Conservation (phyloP, 345 rosid genomes). For the Aegle marmelos region DNA sequence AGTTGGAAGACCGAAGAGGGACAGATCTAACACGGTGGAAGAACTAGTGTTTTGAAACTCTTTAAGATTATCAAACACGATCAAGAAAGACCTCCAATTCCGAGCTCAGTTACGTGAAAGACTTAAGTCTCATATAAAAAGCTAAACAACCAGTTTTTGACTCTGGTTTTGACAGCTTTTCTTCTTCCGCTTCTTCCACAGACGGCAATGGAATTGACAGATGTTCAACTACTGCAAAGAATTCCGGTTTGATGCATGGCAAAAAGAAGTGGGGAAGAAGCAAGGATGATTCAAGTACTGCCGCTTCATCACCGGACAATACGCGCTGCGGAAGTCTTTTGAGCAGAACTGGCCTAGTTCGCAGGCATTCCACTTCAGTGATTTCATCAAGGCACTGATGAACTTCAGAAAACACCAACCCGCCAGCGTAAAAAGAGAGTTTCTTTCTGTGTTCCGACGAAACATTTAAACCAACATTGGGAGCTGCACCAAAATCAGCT, state of each 20-base stretch:
- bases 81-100: not conserved
- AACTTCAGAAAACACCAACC: not conserved
- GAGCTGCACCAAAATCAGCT: not conserved
- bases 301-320: constrained; percentile 7
- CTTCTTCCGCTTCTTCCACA: constrained; percentile 12
- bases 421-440: constrained; percentile 18
- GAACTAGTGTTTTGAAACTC: constrained; percentile 38
- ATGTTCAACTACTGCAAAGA: constrained; percentile 13
- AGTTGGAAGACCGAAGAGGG: constrained; percentile 32
- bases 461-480: not conserved
- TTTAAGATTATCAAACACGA: not conserved
- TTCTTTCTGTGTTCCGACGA: constrained; percentile 26
- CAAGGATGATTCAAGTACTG: constrained; percentile 7
- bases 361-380: constrained; percentile 19
- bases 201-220: constrained; percentile 15
- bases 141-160: constrained; percentile 4
- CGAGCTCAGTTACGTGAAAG: not conserved
- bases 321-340: not conserved
- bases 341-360: not conserved
- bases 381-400: constrained; percentile 15
- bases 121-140: not conserved
- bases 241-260: constrained; percentile 8
- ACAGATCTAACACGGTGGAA: constrained; percentile 36
- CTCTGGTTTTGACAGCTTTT: not conserved
- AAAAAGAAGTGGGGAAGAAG: constrained; percentile 22